A percentile compares a stretch with the other conserved stretches of the same genome.
phyloP scores from a whole-genome alignment of 768 basidiomycete species.

The Lactifluus volemus region DNA sequence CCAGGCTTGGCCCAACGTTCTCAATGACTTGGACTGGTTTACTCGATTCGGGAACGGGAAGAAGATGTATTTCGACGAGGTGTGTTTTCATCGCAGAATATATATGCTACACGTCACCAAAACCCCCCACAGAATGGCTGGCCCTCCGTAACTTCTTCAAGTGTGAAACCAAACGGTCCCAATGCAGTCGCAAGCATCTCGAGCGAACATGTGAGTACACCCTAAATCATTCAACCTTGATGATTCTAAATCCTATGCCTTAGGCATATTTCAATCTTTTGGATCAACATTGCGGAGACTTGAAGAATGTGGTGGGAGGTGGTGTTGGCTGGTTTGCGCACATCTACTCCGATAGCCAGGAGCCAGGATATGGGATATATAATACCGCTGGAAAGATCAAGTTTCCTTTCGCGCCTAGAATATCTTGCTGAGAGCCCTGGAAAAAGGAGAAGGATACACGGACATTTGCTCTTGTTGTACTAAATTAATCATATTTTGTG shows the following conservation, averaged over 20 bases:
- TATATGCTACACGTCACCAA: background rate
- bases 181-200: constrained; percentile 49
- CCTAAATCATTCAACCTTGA: background rate
- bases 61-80: constrained; percentile 71
- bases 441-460: background rate
- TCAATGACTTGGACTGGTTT: constrained; percentile 58
- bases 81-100: constrained; percentile 21
- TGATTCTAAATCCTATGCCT: background rate
- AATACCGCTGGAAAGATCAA: constrained; percentile 41
- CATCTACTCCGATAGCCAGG: constrained; percentile 60
- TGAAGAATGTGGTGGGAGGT: constrained; percentile 52
- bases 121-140: constrained; percentile 54
- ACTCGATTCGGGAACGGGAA: constrained; percentile 52
- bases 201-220: constrained; percentile 42
- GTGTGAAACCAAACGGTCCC: constrained; percentile 59
- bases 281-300: constrained; percentile 51
- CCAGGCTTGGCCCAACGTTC: constrained; percentile 54
- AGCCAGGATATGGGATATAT: constrained; percentile 67
- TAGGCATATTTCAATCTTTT: constrained; percentile 62
- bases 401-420: constrained; percentile 55
- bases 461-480: background rate
- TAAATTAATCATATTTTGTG: too few species aligned
- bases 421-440: constrained; percentile 39
- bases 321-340: constrained; percentile 84
- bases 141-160: constrained; percentile 54